Evolutionary conservation across 352 stramenopile genomes (phyloP).

Genomic region (Aphanomyces cochlioides): DNA sequence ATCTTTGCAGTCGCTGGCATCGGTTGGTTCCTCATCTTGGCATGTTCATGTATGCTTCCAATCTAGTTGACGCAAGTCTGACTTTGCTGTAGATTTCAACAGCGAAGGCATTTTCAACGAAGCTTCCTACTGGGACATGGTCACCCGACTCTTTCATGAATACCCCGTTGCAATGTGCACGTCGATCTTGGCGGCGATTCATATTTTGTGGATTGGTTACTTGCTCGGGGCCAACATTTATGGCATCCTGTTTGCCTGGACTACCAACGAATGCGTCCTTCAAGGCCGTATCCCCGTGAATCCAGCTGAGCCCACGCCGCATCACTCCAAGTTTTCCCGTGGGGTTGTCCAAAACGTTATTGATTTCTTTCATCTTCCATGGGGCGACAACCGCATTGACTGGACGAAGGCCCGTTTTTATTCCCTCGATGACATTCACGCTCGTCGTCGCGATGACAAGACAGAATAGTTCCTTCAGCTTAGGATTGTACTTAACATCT

Average conservation of each 20-base stretch:
- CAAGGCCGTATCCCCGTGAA: slow-evolving; percentile 49
- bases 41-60: background rate
- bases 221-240: slow-evolving; percentile 65
- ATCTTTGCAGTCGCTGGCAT: slow-evolving; percentile 61
- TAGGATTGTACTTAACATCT: no score
- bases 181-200: slow-evolving; percentile 46
- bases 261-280: slow-evolving; percentile 71
- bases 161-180: slow-evolving; percentile 57
- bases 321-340: slow-evolving; percentile 46
- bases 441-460: background rate
- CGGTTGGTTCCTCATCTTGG: slow-evolving; percentile 40
- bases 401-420: slow-evolving; percentile 7
- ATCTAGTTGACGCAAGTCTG: background rate
- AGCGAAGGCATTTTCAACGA: background rate
- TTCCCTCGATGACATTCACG: background rate
- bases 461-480: background rate
- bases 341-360: slow-evolving; percentile 51
- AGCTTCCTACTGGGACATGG: slow-evolving; percentile 33
- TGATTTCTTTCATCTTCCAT: slow-evolving; percentile 52
- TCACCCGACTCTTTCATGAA: slow-evolving; percentile 57
- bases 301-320: slow-evolving; percentile 20
- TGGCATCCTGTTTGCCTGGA: slow-evolving; percentile 53
- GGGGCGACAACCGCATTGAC: slow-evolving; percentile 14
- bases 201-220: slow-evolving; percentile 72
- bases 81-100: slow-evolving; percentile 20